Conservation (phyloP, 108 stramenopile genomes). For the Aurantiochytrium sp. region DNA sequence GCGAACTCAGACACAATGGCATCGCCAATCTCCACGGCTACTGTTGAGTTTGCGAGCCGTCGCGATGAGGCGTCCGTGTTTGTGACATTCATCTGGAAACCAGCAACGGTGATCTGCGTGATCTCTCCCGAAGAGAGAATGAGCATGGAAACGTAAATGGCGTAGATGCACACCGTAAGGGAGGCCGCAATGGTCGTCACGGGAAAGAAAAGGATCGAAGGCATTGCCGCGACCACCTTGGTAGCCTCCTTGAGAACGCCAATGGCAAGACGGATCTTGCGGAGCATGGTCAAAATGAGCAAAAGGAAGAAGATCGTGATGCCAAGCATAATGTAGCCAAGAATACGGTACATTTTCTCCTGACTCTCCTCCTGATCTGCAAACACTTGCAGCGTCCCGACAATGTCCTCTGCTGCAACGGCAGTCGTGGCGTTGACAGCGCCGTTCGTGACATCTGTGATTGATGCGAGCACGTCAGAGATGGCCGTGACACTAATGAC, state of each 20-base stretch:
- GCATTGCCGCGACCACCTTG: background rate
- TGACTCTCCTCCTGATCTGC: background rate
- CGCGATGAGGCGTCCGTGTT: background rate
- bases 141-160: background rate
- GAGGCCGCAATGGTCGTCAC: background rate
- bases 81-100: background rate
- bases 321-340: conserved; percentile 19
- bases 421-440: background rate
- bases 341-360: background rate
- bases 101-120: conserved; percentile 2
- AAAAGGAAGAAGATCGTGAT: background rate
- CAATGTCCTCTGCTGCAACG: background rate
- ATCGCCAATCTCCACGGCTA: background rate
- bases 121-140: conserved; percentile 17
- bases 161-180: background rate
- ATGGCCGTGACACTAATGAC: background rate
- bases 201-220: background rate
- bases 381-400: background rate
- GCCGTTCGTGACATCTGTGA: background rate
- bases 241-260: background rate
- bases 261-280: conserved; percentile 1
- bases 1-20: background rate
- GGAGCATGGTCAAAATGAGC: background rate
- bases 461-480: background rate
- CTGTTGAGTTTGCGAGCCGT: background rate